Evolutionary conservation across 1,284 basidiomycete genomes (phyloP), one percentile per base, ranked within the genome.

Genomic region (Sanghuangporus weigelae): DNA sequence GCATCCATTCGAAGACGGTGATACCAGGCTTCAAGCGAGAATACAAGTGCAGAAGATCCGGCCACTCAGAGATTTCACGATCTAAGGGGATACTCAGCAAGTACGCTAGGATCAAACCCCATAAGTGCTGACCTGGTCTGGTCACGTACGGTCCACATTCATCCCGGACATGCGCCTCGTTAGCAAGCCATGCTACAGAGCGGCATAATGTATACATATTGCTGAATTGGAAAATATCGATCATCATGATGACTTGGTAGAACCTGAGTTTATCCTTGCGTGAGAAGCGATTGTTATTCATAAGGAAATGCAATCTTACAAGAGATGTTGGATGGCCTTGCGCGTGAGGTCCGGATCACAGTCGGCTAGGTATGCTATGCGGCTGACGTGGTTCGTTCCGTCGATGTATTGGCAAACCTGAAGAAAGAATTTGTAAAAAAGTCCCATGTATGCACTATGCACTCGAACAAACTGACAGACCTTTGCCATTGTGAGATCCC

Each of bases 141-240:
- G 90, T 93, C 8, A 95, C 92, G 72, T 98, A 98, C 1, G 86
- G 82, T 1, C 92, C 93, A 73, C 96, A 98, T 76, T 98, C 96
- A 23, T 87, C 81, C 63, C 85, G 86, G 57, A 97, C 91, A 69
- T 92, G 89, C 3, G 81, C 76, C 73, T 95, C 93, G 62, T 91
- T 85, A 8, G 90, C 91, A 49, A 96, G 83, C 82, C 88, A 92
- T 69, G 93, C 87, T 26, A 96, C 87, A 66, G 86, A 88, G 66
- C 91, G 91, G 56, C 90, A 86, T 40, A 96, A 80, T 0, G 92
- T 93, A 73, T 99, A 99, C 86, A 97, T 94, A 75, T 98, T 98
- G n/a, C 92, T 93, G 74, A 91, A 97, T 74, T 98, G 95, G 74
- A 99, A 99, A 58, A 98, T 92, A 76, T 99, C 96, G 61, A 95